phyloP scores from a whole-genome alignment of 805 yeast species.

The Pichia pseudocactophila region DNA sequence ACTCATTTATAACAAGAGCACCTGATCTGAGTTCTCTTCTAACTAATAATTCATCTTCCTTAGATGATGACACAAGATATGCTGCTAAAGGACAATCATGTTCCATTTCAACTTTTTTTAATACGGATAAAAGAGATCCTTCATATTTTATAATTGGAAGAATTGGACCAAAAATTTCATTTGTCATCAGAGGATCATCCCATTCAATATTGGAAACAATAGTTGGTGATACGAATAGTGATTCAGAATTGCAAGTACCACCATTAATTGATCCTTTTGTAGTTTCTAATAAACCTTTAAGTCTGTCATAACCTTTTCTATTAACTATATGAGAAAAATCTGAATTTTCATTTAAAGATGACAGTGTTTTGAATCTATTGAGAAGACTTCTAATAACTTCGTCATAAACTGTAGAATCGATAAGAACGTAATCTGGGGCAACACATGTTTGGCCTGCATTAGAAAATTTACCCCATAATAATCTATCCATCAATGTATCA shows the following conservation, averaged over 20 bases:
- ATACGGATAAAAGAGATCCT: conserved; percentile 29
- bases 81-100: conserved; percentile 78
- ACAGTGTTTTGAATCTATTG: conserved; percentile 32
- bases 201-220: conserved; percentile 53
- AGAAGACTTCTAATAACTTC: conserved; percentile 17
- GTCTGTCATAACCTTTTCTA: conserved; percentile 41
- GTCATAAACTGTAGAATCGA: conserved; percentile 49
- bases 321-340: conserved; percentile 57
- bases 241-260: conserved; percentile 28
- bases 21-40: conserved; percentile 49
- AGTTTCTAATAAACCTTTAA: conserved; percentile 32
- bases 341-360: conserved; percentile 25
- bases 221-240: conserved; percentile 63
- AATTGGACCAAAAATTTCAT: conserved; percentile 80
- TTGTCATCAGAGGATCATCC: conserved; percentile 63
- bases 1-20: conserved; percentile 58
- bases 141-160: conserved; percentile 59
- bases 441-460: conserved; percentile 91
- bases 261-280: conserved; percentile 52
- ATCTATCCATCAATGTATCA: conserved; percentile 43
- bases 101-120: conserved; percentile 33
- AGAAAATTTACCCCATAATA: conserved; percentile 67
- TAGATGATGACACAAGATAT: conserved; percentile 29
- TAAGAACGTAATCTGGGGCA: conserved; percentile 74
- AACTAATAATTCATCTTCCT: neutral